A percentile compares a stretch with the other conserved stretches of the same genome.
These are phyloP conservation scores for Pseudogymnoascus sp. DNA, from an alignment of 2,329 filamentous ascomycete genomes.

Conservation along the genomic window DNA sequence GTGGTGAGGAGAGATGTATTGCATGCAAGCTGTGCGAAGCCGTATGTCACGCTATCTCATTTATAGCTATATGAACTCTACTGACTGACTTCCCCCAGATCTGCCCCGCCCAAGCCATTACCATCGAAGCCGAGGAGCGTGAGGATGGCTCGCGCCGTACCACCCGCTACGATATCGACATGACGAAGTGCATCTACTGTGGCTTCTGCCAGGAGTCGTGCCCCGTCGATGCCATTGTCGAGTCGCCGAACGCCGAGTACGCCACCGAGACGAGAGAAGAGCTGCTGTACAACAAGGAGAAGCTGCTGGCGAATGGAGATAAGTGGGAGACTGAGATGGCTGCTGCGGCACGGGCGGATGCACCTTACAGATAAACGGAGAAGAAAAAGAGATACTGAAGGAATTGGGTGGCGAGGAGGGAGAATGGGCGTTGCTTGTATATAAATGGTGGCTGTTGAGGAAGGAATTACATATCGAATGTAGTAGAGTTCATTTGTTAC, in stretches of 20 bases:
- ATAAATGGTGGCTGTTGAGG: neutral
- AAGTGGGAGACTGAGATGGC: conserved; percentile 98
- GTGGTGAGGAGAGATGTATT: conserved; percentile 97
- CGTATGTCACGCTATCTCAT: conserved; percentile 31
- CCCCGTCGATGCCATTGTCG: conserved; percentile 90
- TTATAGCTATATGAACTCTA: neutral
- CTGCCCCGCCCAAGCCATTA: conserved; percentile 96
- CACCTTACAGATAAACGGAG: conserved; percentile 69
- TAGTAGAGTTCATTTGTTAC: conserved; percentile 5
- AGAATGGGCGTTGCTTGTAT: conserved; percentile 5
- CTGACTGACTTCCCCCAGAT: conserved; percentile 42
- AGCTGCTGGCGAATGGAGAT: conserved; percentile 79
- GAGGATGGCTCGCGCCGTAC: conserved; percentile 91
- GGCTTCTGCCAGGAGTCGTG: conserved; percentile 99
- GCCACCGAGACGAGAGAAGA: conserved; percentile 79
- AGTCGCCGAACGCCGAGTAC: conserved; percentile 66
- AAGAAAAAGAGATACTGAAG: neutral
- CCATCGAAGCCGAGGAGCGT: conserved; percentile 97
- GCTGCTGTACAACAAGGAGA: conserved; percentile 96
- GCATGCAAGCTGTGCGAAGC: conserved; percentile 99
- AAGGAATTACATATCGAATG: conserved; percentile 4
- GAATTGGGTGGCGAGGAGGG: neutral
- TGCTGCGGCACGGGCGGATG: conserved; percentile 83
- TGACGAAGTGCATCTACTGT: conserved; percentile 99
- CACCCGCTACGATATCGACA: conserved; percentile 97